A percentile compares a stretch with the other conserved stretches of the same genome.
Evolutionary conservation across 208 protist genomes (phyloP).

Genomic region (Trypanosoma mega): DNA sequence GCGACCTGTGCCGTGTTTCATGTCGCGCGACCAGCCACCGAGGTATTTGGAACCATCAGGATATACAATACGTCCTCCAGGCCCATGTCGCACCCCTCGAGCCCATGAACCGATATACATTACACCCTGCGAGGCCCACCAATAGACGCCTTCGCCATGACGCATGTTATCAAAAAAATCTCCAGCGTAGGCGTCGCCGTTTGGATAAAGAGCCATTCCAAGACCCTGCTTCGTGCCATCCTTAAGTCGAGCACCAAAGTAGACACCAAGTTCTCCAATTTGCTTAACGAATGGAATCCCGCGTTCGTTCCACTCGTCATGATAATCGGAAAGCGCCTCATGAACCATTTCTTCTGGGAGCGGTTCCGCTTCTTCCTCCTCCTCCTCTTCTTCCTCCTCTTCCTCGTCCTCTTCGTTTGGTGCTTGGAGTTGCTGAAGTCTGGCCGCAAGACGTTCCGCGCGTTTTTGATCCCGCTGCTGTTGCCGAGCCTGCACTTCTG

Average conservation of each 20-base stretch:
- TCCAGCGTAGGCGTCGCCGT: constrained; percentile 84
- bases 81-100: constrained; percentile 63
- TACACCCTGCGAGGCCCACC: constrained; percentile 53
- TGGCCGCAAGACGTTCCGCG: constrained; percentile 51
- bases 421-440: constrained; percentile 12
- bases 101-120: constrained; percentile 79
- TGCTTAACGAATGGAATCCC: constrained; percentile 77
- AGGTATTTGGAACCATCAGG: constrained; percentile 82
- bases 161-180: constrained; percentile 83
- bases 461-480: constrained; percentile 62
- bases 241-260: constrained; percentile 55
- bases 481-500: constrained; percentile 74
- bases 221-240: constrained; percentile 89
- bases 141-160: constrained; percentile 75
- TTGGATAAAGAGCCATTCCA: constrained; percentile 82
- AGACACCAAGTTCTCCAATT: constrained; percentile 90
- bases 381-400: constrained; percentile 60
- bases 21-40: constrained; percentile 66
- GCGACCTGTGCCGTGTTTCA: constrained; percentile 65
- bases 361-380: constrained; percentile 77
- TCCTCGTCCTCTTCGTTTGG: constrained; percentile 42
- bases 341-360: constrained; percentile 85
- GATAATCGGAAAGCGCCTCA: constrained; percentile 77
- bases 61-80: constrained; percentile 84
- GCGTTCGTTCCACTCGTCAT: constrained; percentile 77